Conservation (phyloP, 1,284 basidiomycete genomes). For the Austroboletus novae-zelandiae region DNA sequence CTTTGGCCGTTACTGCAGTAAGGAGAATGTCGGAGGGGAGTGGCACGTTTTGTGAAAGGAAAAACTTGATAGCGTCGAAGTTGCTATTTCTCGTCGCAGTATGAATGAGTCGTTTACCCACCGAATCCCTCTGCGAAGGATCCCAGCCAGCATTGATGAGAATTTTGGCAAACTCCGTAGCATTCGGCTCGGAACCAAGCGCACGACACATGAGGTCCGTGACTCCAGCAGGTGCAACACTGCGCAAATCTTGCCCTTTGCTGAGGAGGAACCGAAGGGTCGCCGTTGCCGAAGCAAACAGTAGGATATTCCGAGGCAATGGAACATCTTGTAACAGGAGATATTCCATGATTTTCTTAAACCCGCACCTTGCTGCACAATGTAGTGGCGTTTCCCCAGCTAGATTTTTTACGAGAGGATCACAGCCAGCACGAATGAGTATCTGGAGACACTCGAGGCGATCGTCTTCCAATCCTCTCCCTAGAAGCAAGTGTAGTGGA, state of each 20-base stretch:
- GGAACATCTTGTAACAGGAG: not conserved
- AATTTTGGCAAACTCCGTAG: not conserved
- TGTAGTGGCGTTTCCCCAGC: not conserved
- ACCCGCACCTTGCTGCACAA: not conserved
- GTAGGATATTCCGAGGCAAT: not conserved
- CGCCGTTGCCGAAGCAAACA: not conserved
- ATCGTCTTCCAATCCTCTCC: not conserved
- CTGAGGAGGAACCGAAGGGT: not conserved
- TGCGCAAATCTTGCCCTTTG: not conserved
- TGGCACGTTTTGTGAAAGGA: slow-evolving; percentile 3
- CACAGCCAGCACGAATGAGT: not conserved
- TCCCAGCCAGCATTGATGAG: slow-evolving; percentile 5
- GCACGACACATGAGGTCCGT: not conserved
- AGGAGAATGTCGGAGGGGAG: slow-evolving; percentile 4
- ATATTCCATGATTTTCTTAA: not conserved
- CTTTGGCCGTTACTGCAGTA: not conserved
- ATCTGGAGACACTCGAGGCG: not conserved
- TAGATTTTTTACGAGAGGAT: not conserved
- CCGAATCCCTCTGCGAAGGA: not conserved
- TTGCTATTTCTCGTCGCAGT: not conserved
- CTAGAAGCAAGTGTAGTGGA: not conserved
- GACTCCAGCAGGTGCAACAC: fast-evolving
- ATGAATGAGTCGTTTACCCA: slow-evolving; percentile 1
- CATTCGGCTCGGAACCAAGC: not conserved
- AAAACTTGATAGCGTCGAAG: not conserved